Evolutionary conservation across 805 yeast genomes (phyloP).

Genomic region (Dipodascopsis uninucleata): DNA sequence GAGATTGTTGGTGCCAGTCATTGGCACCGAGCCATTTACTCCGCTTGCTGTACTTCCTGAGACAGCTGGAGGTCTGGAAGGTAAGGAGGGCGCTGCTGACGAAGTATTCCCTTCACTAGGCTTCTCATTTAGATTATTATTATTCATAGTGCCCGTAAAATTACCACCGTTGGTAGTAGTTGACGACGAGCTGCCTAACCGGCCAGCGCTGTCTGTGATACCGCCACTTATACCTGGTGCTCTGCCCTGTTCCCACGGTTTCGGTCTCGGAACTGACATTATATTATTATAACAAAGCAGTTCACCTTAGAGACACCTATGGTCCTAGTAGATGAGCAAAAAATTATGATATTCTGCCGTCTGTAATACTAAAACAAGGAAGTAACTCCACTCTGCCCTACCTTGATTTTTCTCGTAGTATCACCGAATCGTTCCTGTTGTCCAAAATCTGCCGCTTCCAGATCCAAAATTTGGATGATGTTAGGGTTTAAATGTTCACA

Average conservation of each 20-base stretch:
- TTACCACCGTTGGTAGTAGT: conserved; percentile 9
- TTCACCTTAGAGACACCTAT: too few species aligned
- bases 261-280: conserved; percentile 20
- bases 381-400: too few species aligned
- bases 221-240: conserved; percentile 1
- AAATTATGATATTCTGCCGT: too few species aligned
- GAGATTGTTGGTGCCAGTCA: conserved; percentile 6
- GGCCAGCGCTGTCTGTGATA: conserved; percentile 1
- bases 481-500: too few species aligned
- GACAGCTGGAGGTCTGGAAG: conserved; percentile 21
- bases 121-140: too few species aligned
- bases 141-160: conserved; percentile 4
- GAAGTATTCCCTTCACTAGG: conserved; percentile 4
- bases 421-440: too few species aligned
- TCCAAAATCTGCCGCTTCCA: too few species aligned
- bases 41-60: conserved; percentile 5
- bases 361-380: too few species aligned
- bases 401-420: too few species aligned
- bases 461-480: too few species aligned
- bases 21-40: not conserved
- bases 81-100: conserved; percentile 14
- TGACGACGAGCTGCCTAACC: too few species aligned
- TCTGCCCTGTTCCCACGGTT: conserved; percentile 20
- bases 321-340: too few species aligned
- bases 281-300: not conserved